Conservation (phyloP, 1,139 yeast species). For the Eremothecium coryli region DNA sequence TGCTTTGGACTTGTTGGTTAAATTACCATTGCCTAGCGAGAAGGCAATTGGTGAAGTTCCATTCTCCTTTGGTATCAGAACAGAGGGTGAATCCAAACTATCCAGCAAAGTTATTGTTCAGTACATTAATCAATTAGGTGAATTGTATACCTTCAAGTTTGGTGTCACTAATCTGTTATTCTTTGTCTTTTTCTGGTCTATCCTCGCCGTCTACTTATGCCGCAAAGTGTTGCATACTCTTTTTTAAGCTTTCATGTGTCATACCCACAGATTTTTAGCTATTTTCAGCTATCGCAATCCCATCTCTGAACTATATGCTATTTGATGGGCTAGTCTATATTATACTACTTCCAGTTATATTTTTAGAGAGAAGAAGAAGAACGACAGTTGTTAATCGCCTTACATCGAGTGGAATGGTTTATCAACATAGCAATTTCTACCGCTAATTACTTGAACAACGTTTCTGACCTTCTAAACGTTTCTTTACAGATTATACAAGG, state of each 20-base stretch:
- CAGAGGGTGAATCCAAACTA: slow-evolving; percentile 41
- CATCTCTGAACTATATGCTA: too few species aligned
- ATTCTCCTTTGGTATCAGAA: slow-evolving; percentile 42
- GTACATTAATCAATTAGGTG: slow-evolving; percentile 37
- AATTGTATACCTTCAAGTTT: slow-evolving; percentile 36
- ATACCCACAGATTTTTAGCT: background rate
- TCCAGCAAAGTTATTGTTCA: slow-evolving; percentile 39
- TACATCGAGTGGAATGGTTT: too few species aligned
- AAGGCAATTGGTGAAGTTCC: slow-evolving; percentile 37
- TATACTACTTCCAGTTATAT: too few species aligned
- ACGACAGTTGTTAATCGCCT: too few species aligned
- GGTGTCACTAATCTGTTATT: slow-evolving; percentile 32
- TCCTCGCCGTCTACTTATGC: slow-evolving; percentile 26
- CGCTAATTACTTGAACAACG: too few species aligned
- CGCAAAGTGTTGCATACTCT: slow-evolving; percentile 13
- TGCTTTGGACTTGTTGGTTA: slow-evolving; percentile 38
- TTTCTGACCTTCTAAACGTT: too few species aligned
- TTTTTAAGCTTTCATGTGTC: slow-evolving; percentile 3
- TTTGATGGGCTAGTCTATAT: too few species aligned
- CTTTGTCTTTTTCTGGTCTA: slow-evolving; percentile 24
- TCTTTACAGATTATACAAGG: too few species aligned
- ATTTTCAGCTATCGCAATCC: background rate
- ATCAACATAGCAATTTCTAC: too few species aligned
- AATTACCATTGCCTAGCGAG: slow-evolving; percentile 34
- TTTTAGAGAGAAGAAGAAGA: too few species aligned